phyloP scores from a whole-genome alignment of 2,329 filamentous ascomycete species.

The Madurella fahalii region DNA sequence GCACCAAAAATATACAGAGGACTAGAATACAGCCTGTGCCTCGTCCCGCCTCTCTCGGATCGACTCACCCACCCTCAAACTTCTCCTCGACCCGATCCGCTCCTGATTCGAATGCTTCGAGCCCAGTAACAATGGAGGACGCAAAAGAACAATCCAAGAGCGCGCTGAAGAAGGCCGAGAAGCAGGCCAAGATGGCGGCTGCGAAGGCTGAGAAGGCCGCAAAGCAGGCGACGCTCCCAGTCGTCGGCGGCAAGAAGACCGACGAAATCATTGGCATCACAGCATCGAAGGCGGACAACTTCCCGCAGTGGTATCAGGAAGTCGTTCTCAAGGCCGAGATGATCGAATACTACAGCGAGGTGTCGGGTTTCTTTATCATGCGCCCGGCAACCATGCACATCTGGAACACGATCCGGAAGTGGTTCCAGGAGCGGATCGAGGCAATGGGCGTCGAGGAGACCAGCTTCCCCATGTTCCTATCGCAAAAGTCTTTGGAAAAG shows the following conservation, averaged over 20 bases:
- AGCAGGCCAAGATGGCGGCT: slow-evolving; percentile 57
- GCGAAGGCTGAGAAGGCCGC: slow-evolving; percentile 60
- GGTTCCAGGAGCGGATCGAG: slow-evolving; percentile 75
- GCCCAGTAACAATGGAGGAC: slow-evolving; percentile 27
- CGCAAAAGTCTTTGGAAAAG: slow-evolving; percentile 76
- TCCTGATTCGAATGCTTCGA: not conserved
- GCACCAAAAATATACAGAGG: slow-evolving; percentile 15
- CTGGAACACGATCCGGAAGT: slow-evolving; percentile 62
- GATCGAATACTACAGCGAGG: slow-evolving; percentile 85
- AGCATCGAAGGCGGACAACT: slow-evolving; percentile 77
- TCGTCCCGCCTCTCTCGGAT: slow-evolving; percentile 1
- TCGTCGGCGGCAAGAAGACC: slow-evolving; percentile 56
- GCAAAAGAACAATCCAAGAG: slow-evolving; percentile 52
- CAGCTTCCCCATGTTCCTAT: slow-evolving; percentile 95
- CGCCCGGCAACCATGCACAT: slow-evolving; percentile 66
- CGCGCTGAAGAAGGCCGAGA: slow-evolving; percentile 63
- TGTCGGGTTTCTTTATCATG: slow-evolving; percentile 95
- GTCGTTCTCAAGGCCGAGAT: slow-evolving; percentile 95
- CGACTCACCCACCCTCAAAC: slow-evolving; percentile 10
- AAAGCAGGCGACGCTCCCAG: slow-evolving; percentile 49
- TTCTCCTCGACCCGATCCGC: slow-evolving; percentile 1
- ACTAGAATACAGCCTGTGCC: slow-evolving; percentile 8
- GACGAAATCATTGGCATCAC: slow-evolving; percentile 84
- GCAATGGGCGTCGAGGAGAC: slow-evolving; percentile 89
- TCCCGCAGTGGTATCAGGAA: slow-evolving; percentile 95